Percentiles rank a stretch among this genome's conserved stretches.
Evolutionary conservation across 768 basidiomycete species (phyloP).

Genomic region (Rhodosporidiobolus sp.): DNA sequence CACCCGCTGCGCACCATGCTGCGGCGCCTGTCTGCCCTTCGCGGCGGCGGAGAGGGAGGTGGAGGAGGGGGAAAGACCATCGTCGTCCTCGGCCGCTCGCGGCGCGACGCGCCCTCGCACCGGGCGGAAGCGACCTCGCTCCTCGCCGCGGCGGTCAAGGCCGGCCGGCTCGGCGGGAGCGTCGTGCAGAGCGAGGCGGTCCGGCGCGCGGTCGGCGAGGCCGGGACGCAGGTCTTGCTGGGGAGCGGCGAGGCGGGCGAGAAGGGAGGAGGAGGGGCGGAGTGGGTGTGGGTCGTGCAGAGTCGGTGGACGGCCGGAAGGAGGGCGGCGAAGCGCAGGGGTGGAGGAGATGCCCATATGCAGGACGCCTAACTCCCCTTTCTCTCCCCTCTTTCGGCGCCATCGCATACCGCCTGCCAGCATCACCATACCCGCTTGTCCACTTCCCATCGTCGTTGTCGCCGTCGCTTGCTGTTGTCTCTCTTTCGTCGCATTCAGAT

Average conservation of each 20-base stretch:
- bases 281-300: slow-evolving; percentile 49
- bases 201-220: slow-evolving; percentile 79
- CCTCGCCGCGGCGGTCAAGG: slow-evolving; percentile 57
- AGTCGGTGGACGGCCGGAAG: slow-evolving; percentile 23
- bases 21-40: slow-evolving; percentile 59
- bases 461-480: no score
- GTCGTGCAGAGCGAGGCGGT: slow-evolving; percentile 54
- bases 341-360: no score
- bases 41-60: slow-evolving; percentile 35
- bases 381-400: not conserved
- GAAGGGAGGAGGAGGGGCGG: not conserved
- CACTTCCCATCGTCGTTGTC: no score
- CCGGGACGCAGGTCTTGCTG: slow-evolving; percentile 70
- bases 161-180: not conserved
- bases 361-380: not conserved
- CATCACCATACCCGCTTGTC: no score
- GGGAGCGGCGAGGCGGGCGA: slow-evolving; percentile 48
- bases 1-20: slow-evolving; percentile 52
- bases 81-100: slow-evolving; percentile 74
- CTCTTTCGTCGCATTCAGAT: no score
- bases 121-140: slow-evolving; percentile 63
- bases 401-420: no score
- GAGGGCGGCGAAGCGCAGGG: slow-evolving; percentile 2
- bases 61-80: slow-evolving; percentile 52
- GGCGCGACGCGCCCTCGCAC: slow-evolving; percentile 55